Conservation (phyloP, 257 asterid genomes). For the Lithospermum erythrorhizon region DNA sequence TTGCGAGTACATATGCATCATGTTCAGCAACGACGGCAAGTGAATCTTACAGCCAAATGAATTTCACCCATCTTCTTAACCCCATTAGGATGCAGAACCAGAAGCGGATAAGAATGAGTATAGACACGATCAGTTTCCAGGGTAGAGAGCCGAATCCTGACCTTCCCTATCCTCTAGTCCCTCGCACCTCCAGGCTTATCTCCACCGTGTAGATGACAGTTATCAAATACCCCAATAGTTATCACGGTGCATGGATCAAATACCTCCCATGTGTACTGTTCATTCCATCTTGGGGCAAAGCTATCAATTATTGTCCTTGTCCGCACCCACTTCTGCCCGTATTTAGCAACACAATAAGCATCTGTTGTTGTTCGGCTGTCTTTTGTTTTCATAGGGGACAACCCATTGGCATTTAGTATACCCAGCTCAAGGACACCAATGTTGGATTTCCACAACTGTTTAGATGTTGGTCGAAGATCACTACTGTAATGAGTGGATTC, state of each 20-base stretch:
- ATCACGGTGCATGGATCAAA: slow-evolving; percentile 65
- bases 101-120: slow-evolving; percentile 53
- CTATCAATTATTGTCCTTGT: slow-evolving; percentile 62
- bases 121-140: slow-evolving; percentile 62
- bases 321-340: slow-evolving; percentile 59
- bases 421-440: slow-evolving; percentile 76
- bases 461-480: slow-evolving; percentile 64
- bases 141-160: slow-evolving; percentile 61
- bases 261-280: slow-evolving; percentile 79
- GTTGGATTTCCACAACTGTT: slow-evolving; percentile 56
- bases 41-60: slow-evolving; percentile 54
- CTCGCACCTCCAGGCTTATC: slow-evolving; percentile 37
- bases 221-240: slow-evolving; percentile 63
- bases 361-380: slow-evolving; percentile 51
- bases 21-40: slow-evolving; percentile 52
- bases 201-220: slow-evolving; percentile 50
- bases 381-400: slow-evolving; percentile 55
- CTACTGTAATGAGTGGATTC: slow-evolving; percentile 68
- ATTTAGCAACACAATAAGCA: slow-evolving; percentile 72
- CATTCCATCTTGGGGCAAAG: slow-evolving; percentile 64
- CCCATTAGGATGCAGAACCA: slow-evolving; percentile 56
- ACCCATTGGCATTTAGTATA: slow-evolving; percentile 41
- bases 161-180: slow-evolving; percentile 66
- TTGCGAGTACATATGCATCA: slow-evolving; percentile 57
- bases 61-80: slow-evolving; percentile 80